Percentiles rank a stretch among this genome's conserved stretches.
Evolutionary conservation across 2,329 filamentous ascomycete species (phyloP).

Genomic region (Aureobasidium sp.): DNA sequence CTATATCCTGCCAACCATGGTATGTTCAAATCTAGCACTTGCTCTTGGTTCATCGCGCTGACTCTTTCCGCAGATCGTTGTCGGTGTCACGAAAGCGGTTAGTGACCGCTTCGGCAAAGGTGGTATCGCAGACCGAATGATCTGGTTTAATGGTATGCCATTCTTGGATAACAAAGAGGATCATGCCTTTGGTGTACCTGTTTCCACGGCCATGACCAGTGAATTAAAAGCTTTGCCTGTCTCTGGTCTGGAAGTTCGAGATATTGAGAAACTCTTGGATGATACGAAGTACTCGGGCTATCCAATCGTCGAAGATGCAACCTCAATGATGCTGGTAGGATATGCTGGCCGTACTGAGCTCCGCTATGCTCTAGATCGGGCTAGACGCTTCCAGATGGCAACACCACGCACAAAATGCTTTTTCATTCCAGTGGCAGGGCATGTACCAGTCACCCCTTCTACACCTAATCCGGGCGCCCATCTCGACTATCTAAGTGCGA

Average conservation of each 20-base stretch:
- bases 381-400: slow-evolving; percentile 62
- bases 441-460: slow-evolving; percentile 25
- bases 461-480: slow-evolving; percentile 36
- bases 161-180: slow-evolving; percentile 98
- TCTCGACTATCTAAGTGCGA: slow-evolving; percentile 54
- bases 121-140: slow-evolving; percentile 96
- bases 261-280: slow-evolving; percentile 67
- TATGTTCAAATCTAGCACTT: slow-evolving; percentile 26
- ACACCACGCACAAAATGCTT: slow-evolving; percentile 63
- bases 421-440: slow-evolving; percentile 43
- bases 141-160: slow-evolving; percentile 96
- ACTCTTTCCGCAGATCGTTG: slow-evolving; percentile 59
- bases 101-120: slow-evolving; percentile 88
- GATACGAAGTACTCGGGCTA: slow-evolving; percentile 87
- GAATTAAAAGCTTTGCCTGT: slow-evolving; percentile 69
- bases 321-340: slow-evolving; percentile 67
- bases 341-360: slow-evolving; percentile 92
- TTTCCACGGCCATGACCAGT: slow-evolving; percentile 71
- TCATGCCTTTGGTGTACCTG: slow-evolving; percentile 90
- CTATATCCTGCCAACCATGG: slow-evolving; percentile 95
- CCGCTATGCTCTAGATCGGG: slow-evolving; percentile 78
- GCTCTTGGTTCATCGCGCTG: background rate
- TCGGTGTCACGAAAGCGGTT: slow-evolving; percentile 91
- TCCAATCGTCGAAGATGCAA: slow-evolving; percentile 72
- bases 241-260: slow-evolving; percentile 64